Percentiles rank a stretch among this genome's conserved stretches.
These are phyloP conservation scores for Tricladium varicosporioides DNA, from an alignment of 2,329 filamentous ascomycete species.

Conservation along the genomic window DNA sequence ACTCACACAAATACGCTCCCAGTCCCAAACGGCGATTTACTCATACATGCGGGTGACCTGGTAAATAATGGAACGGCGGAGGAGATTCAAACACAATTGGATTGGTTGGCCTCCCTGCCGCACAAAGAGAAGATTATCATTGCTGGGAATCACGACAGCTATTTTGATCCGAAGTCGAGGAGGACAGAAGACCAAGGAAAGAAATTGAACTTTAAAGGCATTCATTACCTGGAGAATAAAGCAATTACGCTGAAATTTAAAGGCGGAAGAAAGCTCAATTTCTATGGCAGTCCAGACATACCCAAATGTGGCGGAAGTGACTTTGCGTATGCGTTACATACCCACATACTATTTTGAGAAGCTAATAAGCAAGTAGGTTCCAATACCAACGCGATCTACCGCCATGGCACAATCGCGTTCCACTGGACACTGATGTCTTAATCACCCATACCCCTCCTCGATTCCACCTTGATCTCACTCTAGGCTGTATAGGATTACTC, in stretches of 20 bases:
- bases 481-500: slow-evolving; percentile 58
- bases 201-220: slow-evolving; percentile 60
- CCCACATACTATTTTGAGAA: not conserved
- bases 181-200: slow-evolving; percentile 52
- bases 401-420: slow-evolving; percentile 60
- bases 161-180: slow-evolving; percentile 69
- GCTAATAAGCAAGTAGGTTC: slow-evolving; percentile 40
- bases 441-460: slow-evolving; percentile 65
- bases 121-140: slow-evolving; percentile 81
- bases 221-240: slow-evolving; percentile 75
- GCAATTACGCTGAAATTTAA: slow-evolving; percentile 62
- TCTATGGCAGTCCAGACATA: slow-evolving; percentile 82
- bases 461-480: slow-evolving; percentile 48
- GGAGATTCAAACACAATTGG: slow-evolving; percentile 77
- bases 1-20: slow-evolving; percentile 68
- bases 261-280: slow-evolving; percentile 56
- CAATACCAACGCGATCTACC: slow-evolving; percentile 57
- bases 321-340: slow-evolving; percentile 50
- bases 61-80: slow-evolving; percentile 67
- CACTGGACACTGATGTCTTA: slow-evolving; percentile 58
- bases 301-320: slow-evolving; percentile 69
- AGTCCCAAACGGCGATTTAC: slow-evolving; percentile 76
- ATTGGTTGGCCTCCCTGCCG: slow-evolving; percentile 75
- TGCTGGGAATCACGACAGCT: slow-evolving; percentile 86
- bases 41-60: slow-evolving; percentile 89